phyloP scores from a whole-genome alignment of 352 stramenopile species.

The Halophytophthora polymorphica region DNA sequence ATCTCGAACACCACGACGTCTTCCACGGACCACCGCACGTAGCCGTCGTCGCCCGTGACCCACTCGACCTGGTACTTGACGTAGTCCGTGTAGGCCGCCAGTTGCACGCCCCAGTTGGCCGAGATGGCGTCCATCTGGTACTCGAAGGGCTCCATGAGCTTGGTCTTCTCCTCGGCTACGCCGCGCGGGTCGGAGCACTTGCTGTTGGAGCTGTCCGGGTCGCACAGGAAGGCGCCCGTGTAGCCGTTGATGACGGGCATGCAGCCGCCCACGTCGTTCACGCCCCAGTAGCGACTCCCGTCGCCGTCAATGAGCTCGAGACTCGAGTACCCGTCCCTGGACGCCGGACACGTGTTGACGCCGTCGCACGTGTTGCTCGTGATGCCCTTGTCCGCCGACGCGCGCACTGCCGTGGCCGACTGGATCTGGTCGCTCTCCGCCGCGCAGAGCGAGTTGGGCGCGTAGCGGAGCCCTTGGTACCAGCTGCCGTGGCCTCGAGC shows the following conservation, averaged over 20 bases:
- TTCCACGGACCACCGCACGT: slow-evolving; percentile 54
- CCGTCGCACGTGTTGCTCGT: slow-evolving; percentile 42
- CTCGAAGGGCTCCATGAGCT: slow-evolving; percentile 40
- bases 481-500: slow-evolving; percentile 35
- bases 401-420: slow-evolving; percentile 29
- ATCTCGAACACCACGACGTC: slow-evolving; percentile 55
- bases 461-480: slow-evolving; percentile 62
- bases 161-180: slow-evolving; percentile 21
- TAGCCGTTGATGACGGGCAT: slow-evolving; percentile 56
- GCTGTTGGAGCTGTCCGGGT: slow-evolving; percentile 37
- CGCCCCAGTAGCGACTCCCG: slow-evolving; percentile 36
- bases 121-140: slow-evolving; percentile 71
- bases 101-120: slow-evolving; percentile 37
- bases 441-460: slow-evolving; percentile 39
- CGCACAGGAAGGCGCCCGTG: slow-evolving; percentile 41
- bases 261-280: slow-evolving; percentile 50
- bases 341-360: slow-evolving; percentile 49
- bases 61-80: slow-evolving; percentile 59
- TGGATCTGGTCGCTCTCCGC: slow-evolving; percentile 20
- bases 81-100: slow-evolving; percentile 42
- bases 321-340: slow-evolving; percentile 36
- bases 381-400: slow-evolving; percentile 29
- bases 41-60: slow-evolving; percentile 47
- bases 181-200: slow-evolving; percentile 29
- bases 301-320: slow-evolving; percentile 40